Base-by-base conservation (phyloP, 78 protist genomes). In the Dictyostelium intermedium region DNA sequence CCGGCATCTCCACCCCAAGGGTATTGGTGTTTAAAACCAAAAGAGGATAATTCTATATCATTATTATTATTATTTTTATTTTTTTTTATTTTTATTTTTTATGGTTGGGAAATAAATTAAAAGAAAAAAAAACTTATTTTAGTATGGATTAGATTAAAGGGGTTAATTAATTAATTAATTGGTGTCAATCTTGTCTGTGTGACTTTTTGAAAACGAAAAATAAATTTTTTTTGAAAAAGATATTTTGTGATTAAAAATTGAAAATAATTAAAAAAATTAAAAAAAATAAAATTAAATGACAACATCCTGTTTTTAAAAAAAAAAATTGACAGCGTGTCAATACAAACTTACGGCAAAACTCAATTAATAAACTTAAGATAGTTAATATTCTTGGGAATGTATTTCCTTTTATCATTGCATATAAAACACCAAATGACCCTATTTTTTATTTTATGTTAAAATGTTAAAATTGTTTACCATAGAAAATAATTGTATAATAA, bases 1-100 rank as follows among this genome's bases (percentile, higher is more conserved):
- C 92, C 92, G 7, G 84, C 43, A 32, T 86, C 86, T 23, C 94
- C 94, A 43, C 94, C 94, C 94, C 94, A 89, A 45, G 85, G 85
- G 70, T 79, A 89, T 30, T n/a, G n/a, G 9, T 53, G 30, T 80
- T 89, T 89, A 50, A 89, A 89, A 14, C 94, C 94, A 89, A 89
- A 89, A 0, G 94, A 89, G 37, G 34, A 13, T 34, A 89, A 89
- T 80, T 89, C 94, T 7, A 83, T 66, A 25, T 3, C 35, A 30
- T 23, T n/a, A n/a, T n/a, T n/a, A n/a, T n/a, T n/a, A n/a, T n/a
- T n/a, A n/a, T n/a, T n/a, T n/a, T n/a, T n/a, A n/a, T n/a, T n/a
- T n/a, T n/a, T n/a, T n/a, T n/a, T n/a, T n/a, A n/a, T n/a, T 10
- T 32, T 20, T 2, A 56, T 20, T 56, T 45, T 50, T 50, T 14